phyloP scores from a whole-genome alignment of 2,329 filamentous ascomycete genomes.

The Cephalotrichum gorgonifer region DNA sequence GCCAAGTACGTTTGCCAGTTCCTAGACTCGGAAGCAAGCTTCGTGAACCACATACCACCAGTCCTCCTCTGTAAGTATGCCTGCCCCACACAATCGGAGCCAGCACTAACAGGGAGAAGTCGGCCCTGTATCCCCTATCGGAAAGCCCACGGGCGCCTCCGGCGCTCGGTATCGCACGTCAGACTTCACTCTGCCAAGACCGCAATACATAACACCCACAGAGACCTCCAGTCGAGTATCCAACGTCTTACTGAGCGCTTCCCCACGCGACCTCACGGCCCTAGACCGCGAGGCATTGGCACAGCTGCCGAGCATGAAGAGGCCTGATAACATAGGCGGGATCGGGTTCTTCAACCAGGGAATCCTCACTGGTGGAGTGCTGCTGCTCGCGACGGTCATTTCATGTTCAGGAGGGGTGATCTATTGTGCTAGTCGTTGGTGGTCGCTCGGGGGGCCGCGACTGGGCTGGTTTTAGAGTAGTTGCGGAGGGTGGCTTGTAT shows the following conservation, averaged over 20 bases:
- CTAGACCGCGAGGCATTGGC: slow-evolving; percentile 10
- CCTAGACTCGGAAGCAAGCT: slow-evolving; percentile 35
- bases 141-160: background rate
- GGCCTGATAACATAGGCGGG: slow-evolving; percentile 18
- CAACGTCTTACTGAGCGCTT: slow-evolving; percentile 1
- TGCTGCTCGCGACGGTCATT: slow-evolving; percentile 11
- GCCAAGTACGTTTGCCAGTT: slow-evolving; percentile 53
- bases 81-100: slow-evolving; percentile 25
- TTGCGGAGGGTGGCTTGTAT: background rate
- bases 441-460: background rate
- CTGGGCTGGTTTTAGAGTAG: background rate
- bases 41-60: slow-evolving; percentile 46
- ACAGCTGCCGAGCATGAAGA: slow-evolving; percentile 15
- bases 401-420: background rate
- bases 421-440: background rate
- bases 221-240: background rate
- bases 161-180: background rate
- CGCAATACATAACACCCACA: slow-evolving; percentile 24
- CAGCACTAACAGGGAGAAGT: slow-evolving; percentile 8
- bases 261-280: slow-evolving; percentile 1
- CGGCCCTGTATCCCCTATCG: slow-evolving; percentile 10
- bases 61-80: slow-evolving; percentile 29
- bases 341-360: slow-evolving; percentile 40
- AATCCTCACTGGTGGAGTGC: slow-evolving; percentile 23
- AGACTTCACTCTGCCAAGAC: slow-evolving; percentile 29